Base-by-base conservation (phyloP, 1,284 basidiomycete species). In the Violaceomyces palustris region DNA sequence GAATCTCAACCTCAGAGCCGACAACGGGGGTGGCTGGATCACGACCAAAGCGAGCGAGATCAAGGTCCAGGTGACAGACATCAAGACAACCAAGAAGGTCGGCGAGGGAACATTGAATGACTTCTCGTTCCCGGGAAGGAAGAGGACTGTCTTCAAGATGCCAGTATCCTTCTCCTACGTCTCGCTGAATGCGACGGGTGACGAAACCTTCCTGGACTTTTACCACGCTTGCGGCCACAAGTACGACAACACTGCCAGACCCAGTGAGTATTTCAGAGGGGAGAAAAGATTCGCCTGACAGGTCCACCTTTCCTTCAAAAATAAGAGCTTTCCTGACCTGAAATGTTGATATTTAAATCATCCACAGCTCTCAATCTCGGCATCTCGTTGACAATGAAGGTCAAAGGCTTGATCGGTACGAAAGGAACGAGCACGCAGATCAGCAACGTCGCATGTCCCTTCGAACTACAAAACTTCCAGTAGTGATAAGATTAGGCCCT, bases 1-100 rank as follows among this genome's bases (percentile, higher is more conserved):
- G 64, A 48, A 50, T 26, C 47, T 67, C 41, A 62, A 64, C 31
- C 47, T 69, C 14, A 61, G 62, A 7, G 66, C 54, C 14, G 36
- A 55, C 39, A 69, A 69, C 30, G 38, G 33, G 4, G 50, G 15
- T 29, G 45, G 43, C 7, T 69, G 50, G 53, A 54, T 69, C 15
- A 25, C 64, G 0, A 29, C 58, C 0, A 39, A 51, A 17, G 50
- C 50, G 4, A 47, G 23, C 31, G 29, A 55, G 18, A 40, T 69
- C 15, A 26, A 44, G 4, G 46, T 67, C 30, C 35, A 53, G 14
- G 55, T 69, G 4, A 51, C 36, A 19, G 62, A 67, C 24, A 30
- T 58, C 10, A 52, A 41, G 26, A 63, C 62, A 0, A 46, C 35
- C 14, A 34, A 31, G 4, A 39, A 38, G 3, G 65, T 69, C 8